phyloP scores from a whole-genome alignment of 139 green algal species.

The Picochlorum sp. region DNA sequence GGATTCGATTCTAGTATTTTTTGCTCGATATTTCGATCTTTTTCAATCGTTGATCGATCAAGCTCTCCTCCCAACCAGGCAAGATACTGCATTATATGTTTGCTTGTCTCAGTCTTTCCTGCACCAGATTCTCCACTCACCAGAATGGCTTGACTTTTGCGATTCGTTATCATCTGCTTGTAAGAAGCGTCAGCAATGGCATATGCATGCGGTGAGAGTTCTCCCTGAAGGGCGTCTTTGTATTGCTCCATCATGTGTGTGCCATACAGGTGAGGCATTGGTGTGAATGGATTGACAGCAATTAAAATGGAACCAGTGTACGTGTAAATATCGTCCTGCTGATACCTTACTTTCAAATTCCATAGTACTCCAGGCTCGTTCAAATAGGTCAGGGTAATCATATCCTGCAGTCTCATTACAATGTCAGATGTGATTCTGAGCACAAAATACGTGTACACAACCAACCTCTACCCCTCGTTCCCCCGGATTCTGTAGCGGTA shows the following conservation, averaged over 20 bases:
- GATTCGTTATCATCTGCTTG: conserved; percentile 71
- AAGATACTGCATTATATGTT: conserved; percentile 97
- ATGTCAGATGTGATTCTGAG: not conserved
- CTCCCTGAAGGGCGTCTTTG: conserved; percentile 64
- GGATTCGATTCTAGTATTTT: conserved; percentile 95
- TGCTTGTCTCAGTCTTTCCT: conserved; percentile 99
- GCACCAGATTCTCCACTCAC: conserved; percentile 90
- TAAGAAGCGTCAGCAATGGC: conserved; percentile 82
- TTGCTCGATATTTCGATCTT: conserved; percentile 63
- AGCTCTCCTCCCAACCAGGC: conserved; percentile 73
- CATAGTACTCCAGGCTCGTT: conserved; percentile 94
- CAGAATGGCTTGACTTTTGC: conserved; percentile 78
- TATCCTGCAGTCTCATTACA: conserved; percentile 65
- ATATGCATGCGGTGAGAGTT: conserved; percentile 89
- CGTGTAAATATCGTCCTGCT: conserved; percentile 89
- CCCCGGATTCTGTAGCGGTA: conserved; percentile 72
- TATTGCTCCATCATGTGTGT: conserved; percentile 92
- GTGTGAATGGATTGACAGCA: conserved; percentile 83
- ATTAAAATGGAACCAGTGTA: conserved; percentile 90
- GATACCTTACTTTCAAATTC: conserved; percentile 77
- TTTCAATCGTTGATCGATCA: conserved; percentile 9
- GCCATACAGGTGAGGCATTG: conserved; percentile 79
- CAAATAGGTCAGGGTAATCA: conserved; percentile 95
- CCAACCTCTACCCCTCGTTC: conserved; percentile 69
- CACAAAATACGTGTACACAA: not conserved